phyloP scores from a whole-genome alignment of 257 asterid species.

The Solanum dulcamara region DNA sequence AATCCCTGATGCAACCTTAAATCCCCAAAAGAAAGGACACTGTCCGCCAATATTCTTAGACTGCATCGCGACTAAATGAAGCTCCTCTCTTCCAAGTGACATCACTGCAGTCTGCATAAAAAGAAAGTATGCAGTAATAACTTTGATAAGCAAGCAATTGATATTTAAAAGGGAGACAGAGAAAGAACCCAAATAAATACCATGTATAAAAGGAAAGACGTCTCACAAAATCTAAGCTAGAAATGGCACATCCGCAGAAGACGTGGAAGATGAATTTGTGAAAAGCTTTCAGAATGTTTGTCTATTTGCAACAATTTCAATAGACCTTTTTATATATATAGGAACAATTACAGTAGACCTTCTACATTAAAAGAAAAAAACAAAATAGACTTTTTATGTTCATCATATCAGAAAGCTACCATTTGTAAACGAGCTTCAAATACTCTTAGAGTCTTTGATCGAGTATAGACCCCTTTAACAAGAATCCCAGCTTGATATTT shows the following conservation, averaged over 20 bases:
- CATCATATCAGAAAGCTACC: background rate
- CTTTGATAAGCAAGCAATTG: background rate
- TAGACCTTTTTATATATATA: background rate
- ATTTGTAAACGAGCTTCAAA: background rate
- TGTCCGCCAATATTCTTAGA: constrained; percentile 58
- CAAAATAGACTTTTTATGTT: background rate
- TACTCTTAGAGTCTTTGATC: background rate
- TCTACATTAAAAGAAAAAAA: background rate
- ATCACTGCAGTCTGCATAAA: constrained; percentile 67
- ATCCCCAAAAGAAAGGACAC: constrained; percentile 87
- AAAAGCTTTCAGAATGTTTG: background rate
- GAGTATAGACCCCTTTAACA: background rate
- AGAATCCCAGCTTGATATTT: background rate
- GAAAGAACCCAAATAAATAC: background rate
- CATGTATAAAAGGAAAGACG: background rate
- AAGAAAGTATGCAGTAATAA: constrained; percentile 1
- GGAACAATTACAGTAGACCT: background rate
- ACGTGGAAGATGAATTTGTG: background rate
- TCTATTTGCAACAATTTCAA: background rate
- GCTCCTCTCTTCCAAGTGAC: constrained; percentile 57
- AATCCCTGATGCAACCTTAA: constrained; percentile 53
- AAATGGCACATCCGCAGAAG: background rate
- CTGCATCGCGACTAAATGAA: constrained; percentile 94
- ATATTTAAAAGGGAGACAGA: background rate
- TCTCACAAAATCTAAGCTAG: background rate